Conservation (phyloP, 2,329 filamentous ascomycete genomes). For the Fusarium drepaniforme region DNA sequence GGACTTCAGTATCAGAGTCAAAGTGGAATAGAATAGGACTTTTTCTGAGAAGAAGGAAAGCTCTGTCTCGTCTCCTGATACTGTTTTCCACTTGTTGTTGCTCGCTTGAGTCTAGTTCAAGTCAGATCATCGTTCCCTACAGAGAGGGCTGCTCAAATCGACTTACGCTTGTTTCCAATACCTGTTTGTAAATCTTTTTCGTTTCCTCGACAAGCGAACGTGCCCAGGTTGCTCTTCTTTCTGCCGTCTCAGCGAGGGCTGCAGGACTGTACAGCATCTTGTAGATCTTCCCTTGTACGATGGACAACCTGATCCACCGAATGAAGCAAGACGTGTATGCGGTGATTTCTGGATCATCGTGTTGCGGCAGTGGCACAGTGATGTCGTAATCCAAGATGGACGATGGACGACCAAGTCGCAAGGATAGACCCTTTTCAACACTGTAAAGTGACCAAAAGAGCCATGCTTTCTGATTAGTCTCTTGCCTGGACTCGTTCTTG, state of each 20-base stretch:
- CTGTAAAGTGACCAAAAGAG: conserved; percentile 4
- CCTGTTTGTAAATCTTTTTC: not conserved
- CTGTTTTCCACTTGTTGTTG: conserved; percentile 1
- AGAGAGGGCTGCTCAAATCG: not conserved
- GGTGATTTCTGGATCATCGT: not conserved
- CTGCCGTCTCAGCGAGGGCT: not conserved
- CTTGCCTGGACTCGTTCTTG: not conserved
- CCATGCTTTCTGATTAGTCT: not conserved
- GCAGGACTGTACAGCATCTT: not conserved
- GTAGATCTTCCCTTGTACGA: not conserved
- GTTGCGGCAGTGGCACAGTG: not conserved
- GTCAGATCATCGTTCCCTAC: not conserved
- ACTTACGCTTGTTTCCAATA: not conserved
- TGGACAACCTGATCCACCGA: not conserved
- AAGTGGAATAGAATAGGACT: not conserved
- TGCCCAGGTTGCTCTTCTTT: not conserved
- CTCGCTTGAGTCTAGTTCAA: not conserved
- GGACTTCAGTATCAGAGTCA: not conserved
- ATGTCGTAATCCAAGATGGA: conserved; percentile 1
- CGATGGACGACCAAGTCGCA: not conserved
- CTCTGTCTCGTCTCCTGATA: not conserved
- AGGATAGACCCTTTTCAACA: not conserved
- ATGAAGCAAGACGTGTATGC: conserved; percentile 1
- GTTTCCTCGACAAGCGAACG: not conserved
- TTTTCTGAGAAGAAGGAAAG: conserved; percentile 2